Evolutionary conservation across 768 basidiomycete genomes (phyloP), one percentile per base, ranked within the genome.

Genomic region (Lactifluus hygrophoroides): DNA sequence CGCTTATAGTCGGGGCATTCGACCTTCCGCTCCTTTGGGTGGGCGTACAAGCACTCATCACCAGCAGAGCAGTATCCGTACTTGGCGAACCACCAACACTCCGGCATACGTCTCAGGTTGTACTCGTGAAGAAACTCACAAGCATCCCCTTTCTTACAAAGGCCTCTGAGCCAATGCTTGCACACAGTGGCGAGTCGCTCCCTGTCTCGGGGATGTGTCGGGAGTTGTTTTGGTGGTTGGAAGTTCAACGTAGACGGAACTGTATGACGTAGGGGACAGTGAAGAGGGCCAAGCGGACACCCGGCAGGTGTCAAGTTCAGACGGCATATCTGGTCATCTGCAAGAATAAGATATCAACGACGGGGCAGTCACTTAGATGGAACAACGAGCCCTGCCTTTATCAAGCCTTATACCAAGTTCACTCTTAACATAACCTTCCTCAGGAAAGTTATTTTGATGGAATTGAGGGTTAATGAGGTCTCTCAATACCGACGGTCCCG

Each of bases 51-150:
- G 70, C 96, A 99, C 72, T 98, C 94, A 65, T 95, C 94, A 56
- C 96, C 95, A 19, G 94, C 87, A 25, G 91, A 90, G 71, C 96
- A 98, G 72, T 94, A 98, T 16, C 96, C 96, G 67, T 93, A 94
- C 71, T 95, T 96, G 51, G 91, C 91, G 71, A 85, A 97, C 94
- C 94, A 98, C 87, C 93, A 96, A 68, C 96, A 98, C 70, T 97
- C 92, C 6, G 96, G 96, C 94, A 98, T 98, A 60, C 91, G 86
- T 58, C 96, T 76, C 51, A 99, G 80, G 70, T 98, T 96, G 76
- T 97, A 99, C 75, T 98, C 96, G 73, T 99, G 96, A 69, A 98
- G 79, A 72, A 98, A 99, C 74, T 98, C 96, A 75, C 96, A 99
- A 25, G 88, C 86, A 69, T 94, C 90, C 53, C 94, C 95, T 72